A percentile compares a stretch with the other conserved stretches of the same genome.
Evolutionary conservation across 1,284 basidiomycete species (phyloP).

Genomic region (Cutaneotrichosporon sp.): DNA sequence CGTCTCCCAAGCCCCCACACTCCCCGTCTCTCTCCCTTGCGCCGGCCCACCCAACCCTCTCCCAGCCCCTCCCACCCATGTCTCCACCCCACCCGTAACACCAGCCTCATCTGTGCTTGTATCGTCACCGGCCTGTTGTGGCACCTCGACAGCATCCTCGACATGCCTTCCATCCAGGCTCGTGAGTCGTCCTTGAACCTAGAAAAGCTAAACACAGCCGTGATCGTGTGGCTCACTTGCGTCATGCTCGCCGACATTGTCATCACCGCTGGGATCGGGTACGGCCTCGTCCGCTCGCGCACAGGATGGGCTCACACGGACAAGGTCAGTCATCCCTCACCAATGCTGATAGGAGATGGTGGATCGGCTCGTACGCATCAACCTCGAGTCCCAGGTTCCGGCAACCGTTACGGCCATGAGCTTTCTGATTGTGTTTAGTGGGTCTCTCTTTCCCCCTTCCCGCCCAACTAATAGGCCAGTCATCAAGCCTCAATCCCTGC

Average conservation of each 20-base stretch:
- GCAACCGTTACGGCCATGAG: slow-evolving; percentile 28
- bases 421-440: slow-evolving; percentile 32
- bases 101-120: slow-evolving; percentile 6
- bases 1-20: too few relatives aligned
- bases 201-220: slow-evolving; percentile 4
- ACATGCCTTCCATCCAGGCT: not conserved
- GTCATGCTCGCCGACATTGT: slow-evolving; percentile 35
- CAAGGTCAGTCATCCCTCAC: slow-evolving; percentile 8
- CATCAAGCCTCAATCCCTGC: slow-evolving; percentile 22
- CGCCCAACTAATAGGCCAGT: slow-evolving; percentile 4
- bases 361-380: slow-evolving; percentile 31
- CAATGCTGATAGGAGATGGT: slow-evolving; percentile 23
- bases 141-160: slow-evolving; percentile 2
- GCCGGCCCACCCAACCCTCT: too few relatives aligned
- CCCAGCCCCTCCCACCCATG: not conserved
- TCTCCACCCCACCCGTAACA: too few relatives aligned
- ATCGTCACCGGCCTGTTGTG: slow-evolving; percentile 4
- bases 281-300: slow-evolving; percentile 27
- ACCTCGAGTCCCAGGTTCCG: slow-evolving; percentile 35
- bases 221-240: slow-evolving; percentile 23
- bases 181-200: slow-evolving; percentile 4
- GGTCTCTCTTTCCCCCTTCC: not conserved
- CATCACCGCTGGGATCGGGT: slow-evolving; percentile 31
- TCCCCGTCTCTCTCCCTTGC: too few relatives aligned
- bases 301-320: slow-evolving; percentile 41